Evolutionary conservation across 768 basidiomycete genomes (phyloP), one percentile per base, ranked within the genome.

Genomic region (Tephrocybe rancida): DNA sequence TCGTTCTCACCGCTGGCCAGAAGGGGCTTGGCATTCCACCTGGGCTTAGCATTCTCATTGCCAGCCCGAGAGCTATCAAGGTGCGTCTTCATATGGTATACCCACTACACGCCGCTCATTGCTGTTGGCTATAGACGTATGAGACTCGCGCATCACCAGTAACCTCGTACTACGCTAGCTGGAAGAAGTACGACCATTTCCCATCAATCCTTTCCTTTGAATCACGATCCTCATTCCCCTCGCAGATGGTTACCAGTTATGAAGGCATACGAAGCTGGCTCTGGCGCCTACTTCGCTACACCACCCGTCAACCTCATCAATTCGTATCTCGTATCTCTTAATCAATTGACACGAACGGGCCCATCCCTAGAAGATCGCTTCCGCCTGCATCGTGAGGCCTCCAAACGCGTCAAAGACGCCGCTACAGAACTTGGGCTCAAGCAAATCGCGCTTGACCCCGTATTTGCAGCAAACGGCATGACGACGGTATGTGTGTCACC

Each of bases 21-120:
- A 97, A 97, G 67, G 97, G 96, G 35, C 84, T 99, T 19, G 89
- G 95, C 26, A 84, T 88, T 0, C 97, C 97, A 2, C 96, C 97
- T 7, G 97, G 97, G 30, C 78, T 99, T 24, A 91, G 91, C 64
- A 85, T 99, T 60, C 70, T 96, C 52, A 77, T 90, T 34, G 93
- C 87, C 8, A 92, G 90, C 67, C 80, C 86, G 61, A 82, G 80
- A 50, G 95, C 97, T 0, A 71, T 99, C 55, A 78, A 83, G 61
- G 90, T 82, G 52, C 6, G 63, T 48, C 47, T 38, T 30, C 3
- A 10, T n/a, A 19, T 18, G 11, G 25, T 21, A 5, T 25, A 19
- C 16, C n/a, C 16, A 3, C 11, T 19, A 45, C 3, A 13, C n/a
- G n/a, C n/a, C n/a, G 24, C 46, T 35, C 52, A 29, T 41, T 16